Conservation (phyloP, 768 basidiomycete species). For the Rhodotorula kratochvilovae region DNA sequence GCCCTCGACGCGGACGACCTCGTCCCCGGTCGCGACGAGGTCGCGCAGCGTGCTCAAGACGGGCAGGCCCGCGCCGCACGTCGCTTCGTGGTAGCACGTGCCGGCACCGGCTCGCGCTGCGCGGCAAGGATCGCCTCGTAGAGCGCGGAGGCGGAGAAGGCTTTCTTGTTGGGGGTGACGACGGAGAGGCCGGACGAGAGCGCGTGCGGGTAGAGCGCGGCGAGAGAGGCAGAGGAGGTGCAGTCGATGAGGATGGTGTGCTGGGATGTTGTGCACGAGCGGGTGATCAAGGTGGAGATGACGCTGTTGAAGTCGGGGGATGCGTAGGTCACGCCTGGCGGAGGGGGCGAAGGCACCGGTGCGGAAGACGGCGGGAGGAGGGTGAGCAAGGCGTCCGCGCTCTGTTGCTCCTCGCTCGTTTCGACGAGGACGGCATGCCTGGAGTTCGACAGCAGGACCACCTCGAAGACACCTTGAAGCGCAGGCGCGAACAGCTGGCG, state of each 20-base stretch:
- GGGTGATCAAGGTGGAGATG: slow-evolving; percentile 15
- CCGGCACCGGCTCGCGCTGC: slow-evolving; percentile 56
- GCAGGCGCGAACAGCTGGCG: slow-evolving; percentile 66
- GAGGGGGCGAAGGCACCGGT: slow-evolving; percentile 39
- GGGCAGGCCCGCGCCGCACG: slow-evolving; percentile 93
- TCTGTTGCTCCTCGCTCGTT: slow-evolving; percentile 11
- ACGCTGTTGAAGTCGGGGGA: slow-evolving; percentile 23
- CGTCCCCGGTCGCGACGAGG: slow-evolving; percentile 84
- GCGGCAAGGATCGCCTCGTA: slow-evolving; percentile 66
- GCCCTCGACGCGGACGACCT: slow-evolving; percentile 86
- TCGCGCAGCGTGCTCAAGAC: slow-evolving; percentile 87
- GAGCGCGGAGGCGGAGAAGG: slow-evolving; percentile 67
- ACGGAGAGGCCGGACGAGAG: slow-evolving; percentile 73
- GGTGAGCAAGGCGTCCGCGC: slow-evolving; percentile 17
- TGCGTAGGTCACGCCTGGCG: slow-evolving; percentile 31
- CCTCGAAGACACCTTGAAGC: slow-evolving; percentile 47
- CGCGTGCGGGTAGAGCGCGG: slow-evolving; percentile 72
- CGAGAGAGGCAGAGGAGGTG: slow-evolving; percentile 77
- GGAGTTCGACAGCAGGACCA: slow-evolving; percentile 51
- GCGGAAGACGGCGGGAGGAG: slow-evolving; percentile 40
- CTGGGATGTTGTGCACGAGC: slow-evolving; percentile 44
- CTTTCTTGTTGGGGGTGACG: slow-evolving; percentile 97
- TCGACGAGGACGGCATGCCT: slow-evolving; percentile 45
- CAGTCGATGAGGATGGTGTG: slow-evolving; percentile 80
- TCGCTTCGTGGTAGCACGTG: slow-evolving; percentile 62